A percentile compares a stretch with the other conserved stretches of the same genome.
phyloP scores from a whole-genome alignment of 1,284 basidiomycete species.

The Cystobasidium pallidum region DNA sequence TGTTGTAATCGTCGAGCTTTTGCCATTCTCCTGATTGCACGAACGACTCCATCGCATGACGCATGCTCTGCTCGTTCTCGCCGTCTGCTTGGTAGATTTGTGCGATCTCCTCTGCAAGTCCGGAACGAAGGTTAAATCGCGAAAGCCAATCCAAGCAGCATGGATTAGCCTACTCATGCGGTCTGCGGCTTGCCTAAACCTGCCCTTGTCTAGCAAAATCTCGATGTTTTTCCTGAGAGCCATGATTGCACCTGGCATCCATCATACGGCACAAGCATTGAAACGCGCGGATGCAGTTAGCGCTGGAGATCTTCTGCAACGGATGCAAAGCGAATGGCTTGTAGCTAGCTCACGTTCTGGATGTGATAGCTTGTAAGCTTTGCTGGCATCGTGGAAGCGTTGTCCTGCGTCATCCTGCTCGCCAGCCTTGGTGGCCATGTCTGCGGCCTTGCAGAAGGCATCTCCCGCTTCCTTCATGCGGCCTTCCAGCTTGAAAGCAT shows the following conservation, averaged over 20 bases:
- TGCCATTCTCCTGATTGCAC: constrained; percentile 97
- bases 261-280: background rate
- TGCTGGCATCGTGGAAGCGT: constrained; percentile 94
- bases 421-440: constrained; percentile 81
- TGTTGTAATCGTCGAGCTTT: constrained; percentile 89
- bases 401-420: constrained; percentile 91
- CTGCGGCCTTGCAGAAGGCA: constrained; percentile 67
- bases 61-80: constrained; percentile 63
- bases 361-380: constrained; percentile 84
- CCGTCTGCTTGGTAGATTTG: constrained; percentile 81
- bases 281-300: no score
- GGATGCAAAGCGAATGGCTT: background rate
- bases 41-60: constrained; percentile 84
- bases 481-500: constrained; percentile 93
- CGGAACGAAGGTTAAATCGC: background rate
- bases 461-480: constrained; percentile 59
- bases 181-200: constrained; percentile 97
- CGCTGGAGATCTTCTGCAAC: no score
- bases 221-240: constrained; percentile 84
- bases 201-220: constrained; percentile 79
- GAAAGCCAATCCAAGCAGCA: background rate
- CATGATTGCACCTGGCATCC: constrained; percentile 77
- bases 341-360: constrained; percentile 69
- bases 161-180: constrained; percentile 83
- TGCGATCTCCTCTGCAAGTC: constrained; percentile 64